Evolutionary conservation across 225 moss, liverwort and hornwort genomes (phyloP).

Genomic region (Neckera pumila): DNA sequence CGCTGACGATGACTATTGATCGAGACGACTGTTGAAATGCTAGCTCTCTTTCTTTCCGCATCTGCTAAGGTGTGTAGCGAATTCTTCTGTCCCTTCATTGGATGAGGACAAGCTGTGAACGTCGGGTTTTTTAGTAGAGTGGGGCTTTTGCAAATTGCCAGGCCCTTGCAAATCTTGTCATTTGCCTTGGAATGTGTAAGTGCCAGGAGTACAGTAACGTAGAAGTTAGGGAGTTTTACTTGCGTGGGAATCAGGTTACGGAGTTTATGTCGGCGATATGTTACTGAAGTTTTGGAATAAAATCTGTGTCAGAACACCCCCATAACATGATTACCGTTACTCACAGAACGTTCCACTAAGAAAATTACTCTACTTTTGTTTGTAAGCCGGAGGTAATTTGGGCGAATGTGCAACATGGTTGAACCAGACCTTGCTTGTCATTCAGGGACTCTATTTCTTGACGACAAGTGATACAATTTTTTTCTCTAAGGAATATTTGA

Average conservation of each 20-base stretch:
- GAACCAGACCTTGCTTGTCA: not conserved
- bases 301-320: not conserved
- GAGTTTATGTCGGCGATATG: not conserved
- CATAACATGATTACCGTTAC: no score
- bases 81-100: not conserved
- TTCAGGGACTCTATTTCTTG: not conserved
- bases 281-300: not conserved
- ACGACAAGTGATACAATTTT: no score
- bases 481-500: not conserved
- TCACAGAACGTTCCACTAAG: not conserved
- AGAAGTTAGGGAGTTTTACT: not conserved
- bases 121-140: not conserved
- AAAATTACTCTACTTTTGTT: not conserved
- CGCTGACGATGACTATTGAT: slow-evolving; percentile 25
- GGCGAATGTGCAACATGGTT: not conserved
- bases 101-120: not conserved
- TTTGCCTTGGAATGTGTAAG: not conserved
- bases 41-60: not conserved
- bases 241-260: not conserved
- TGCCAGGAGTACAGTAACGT: not conserved
- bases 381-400: not conserved
- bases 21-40: not conserved
- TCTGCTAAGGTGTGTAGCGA: not conserved
- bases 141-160: not conserved
- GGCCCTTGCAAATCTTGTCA: not conserved